Evolutionary conservation across 305 asterid genomes (phyloP), one percentile per base, ranked within the genome.

Genomic region (Fraxinus baroniana): DNA sequence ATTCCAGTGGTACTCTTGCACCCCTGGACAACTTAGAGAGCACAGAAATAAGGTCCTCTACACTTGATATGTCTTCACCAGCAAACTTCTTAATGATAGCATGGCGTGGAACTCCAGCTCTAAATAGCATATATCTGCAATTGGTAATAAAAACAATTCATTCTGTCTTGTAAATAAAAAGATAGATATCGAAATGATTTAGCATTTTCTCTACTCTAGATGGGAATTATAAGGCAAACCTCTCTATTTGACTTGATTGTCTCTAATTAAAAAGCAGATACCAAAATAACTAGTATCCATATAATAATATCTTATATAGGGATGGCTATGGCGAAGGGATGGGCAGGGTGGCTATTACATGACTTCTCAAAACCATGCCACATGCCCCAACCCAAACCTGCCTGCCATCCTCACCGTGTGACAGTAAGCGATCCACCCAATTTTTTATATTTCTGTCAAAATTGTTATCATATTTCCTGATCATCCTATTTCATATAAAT

Each of bases 101-200:
- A 89, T 94, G 98, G 80, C 98, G 94, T 24, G 99, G 94, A 81
- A 96, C 97, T 78, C 98, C 99, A 85, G 99, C 98, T 89, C 98
- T 90, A 82, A 92, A 88, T 76, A 97, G 90, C 98, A 93, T 93
- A 87, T 46, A 46, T 46, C 57, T 46, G 57, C 57, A 46, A 46
- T 46, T 46, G 57, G 52, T 75, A 83, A 86, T 80, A 52, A 82
- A n/a, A 78, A 52, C 10, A 68, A 84, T 71, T 33, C 74, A 36
- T 68, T 80, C 70, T 35, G 77, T 77, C 41, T 80, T 62, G 71
- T 24, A 83, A 68, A 24, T 18, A 24, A n/a, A 66, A 68, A 46
- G 76, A 82, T 64, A 30, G 37, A 24, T 10, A 8, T 26, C 24
- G 46, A 81, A 79, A 17, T 41, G 22, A 76, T 33, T 18, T 52